Evolutionary conservation across 306 rosid species (phyloP).

Genomic region (Neltuma alba): DNA sequence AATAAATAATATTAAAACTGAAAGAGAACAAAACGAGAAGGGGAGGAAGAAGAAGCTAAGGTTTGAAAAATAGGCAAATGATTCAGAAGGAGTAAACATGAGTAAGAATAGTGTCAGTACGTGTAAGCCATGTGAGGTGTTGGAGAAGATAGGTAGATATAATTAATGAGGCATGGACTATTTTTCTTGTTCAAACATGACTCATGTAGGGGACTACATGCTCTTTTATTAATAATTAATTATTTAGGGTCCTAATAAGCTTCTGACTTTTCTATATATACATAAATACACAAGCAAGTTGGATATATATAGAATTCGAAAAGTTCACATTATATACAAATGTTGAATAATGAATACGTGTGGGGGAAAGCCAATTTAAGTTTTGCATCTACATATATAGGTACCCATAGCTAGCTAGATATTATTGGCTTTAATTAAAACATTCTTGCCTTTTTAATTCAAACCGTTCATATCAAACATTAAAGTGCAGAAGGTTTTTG

Average conservation of each 20-base stretch:
- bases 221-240: slow-evolving; percentile 21
- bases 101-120: slow-evolving; percentile 48
- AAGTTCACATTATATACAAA: background rate
- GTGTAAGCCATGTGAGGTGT: slow-evolving; percentile 69
- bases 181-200: slow-evolving; percentile 53
- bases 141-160: slow-evolving; percentile 35
- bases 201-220: slow-evolving; percentile 43
- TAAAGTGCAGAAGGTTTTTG: background rate
- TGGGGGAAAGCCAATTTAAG: slow-evolving; percentile 39
- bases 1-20: background rate
- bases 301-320: background rate
- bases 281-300: background rate
- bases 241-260: background rate
- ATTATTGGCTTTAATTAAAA: slow-evolving; percentile 17
- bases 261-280: slow-evolving; percentile 7
- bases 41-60: no score
- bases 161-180: slow-evolving; percentile 54
- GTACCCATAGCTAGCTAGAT: background rate
- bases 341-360: slow-evolving; percentile 17
- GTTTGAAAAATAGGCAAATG: slow-evolving; percentile 24
- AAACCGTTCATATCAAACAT: slow-evolving; percentile 11
- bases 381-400: slow-evolving; percentile 33
- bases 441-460: slow-evolving; percentile 38
- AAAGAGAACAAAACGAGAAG: slow-evolving; percentile 34
- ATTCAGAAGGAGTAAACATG: slow-evolving; percentile 39